These are phyloP conservation scores for Aschersonia sp. DNA, from an alignment of 2,329 filamentous ascomycete genomes.

Conservation along the genomic window DNA sequence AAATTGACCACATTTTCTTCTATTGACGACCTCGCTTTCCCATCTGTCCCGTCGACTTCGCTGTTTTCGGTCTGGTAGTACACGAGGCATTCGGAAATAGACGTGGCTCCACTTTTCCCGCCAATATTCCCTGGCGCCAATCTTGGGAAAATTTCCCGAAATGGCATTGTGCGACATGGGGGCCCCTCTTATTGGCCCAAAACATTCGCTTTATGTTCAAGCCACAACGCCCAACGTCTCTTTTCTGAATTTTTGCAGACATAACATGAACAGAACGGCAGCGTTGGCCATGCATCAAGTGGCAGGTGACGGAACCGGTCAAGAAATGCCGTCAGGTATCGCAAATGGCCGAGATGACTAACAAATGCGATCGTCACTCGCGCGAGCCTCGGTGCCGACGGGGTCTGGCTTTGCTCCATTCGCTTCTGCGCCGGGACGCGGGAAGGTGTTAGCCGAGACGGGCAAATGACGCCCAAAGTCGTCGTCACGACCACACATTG, in stretches of 20 bases:
- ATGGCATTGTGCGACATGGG: neutral
- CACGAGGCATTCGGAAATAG: neutral
- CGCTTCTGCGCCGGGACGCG: too few species aligned
- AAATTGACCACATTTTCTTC: neutral
- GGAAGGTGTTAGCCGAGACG: neutral
- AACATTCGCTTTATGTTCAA: neutral
- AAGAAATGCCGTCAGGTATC: neutral
- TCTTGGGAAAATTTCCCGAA: neutral
- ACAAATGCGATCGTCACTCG: too few species aligned
- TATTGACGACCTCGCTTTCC: neutral
- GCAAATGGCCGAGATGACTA: too few species aligned
- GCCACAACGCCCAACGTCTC: neutral
- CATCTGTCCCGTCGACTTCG: neutral
- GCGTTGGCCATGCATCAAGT: neutral
- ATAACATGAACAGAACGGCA: neutral
- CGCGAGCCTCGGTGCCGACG: too few species aligned
- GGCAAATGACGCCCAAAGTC: neutral
- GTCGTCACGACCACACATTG: neutral
- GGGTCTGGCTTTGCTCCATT: too few species aligned
- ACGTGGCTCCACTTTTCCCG: neutral
- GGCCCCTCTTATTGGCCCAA: neutral
- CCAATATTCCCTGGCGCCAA: neutral
- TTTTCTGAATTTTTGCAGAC: neutral
- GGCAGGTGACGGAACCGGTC: neutral
- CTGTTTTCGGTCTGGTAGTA: neutral